Evolutionary conservation across 768 basidiomycete genomes (phyloP).

Genomic region (Ramaria rubella): DNA sequence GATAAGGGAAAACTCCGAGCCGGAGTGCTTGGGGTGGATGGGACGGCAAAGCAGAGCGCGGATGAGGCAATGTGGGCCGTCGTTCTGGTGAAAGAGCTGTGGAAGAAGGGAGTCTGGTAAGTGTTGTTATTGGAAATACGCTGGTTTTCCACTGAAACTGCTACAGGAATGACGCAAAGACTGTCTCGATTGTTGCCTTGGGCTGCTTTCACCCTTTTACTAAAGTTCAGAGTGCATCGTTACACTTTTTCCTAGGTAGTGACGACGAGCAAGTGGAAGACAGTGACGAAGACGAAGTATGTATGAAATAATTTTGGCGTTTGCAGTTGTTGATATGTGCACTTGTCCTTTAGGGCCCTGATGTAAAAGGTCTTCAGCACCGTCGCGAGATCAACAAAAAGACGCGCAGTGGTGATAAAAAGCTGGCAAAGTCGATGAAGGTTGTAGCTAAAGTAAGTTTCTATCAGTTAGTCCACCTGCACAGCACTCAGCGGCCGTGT

Average conservation of each 20-base stretch:
- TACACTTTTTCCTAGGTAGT: conserved; percentile 94
- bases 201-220: conserved; percentile 90
- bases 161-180: conserved; percentile 78
- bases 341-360: conserved; percentile 40
- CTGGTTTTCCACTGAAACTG: not conserved
- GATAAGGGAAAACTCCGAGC: conserved; percentile 74
- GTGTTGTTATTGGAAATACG: conserved; percentile 3
- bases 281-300: conserved; percentile 57
- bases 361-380: conserved; percentile 74
- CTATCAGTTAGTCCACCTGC: not conserved
- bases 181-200: conserved; percentile 84
- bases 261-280: conserved; percentile 71
- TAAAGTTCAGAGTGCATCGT: conserved; percentile 90
- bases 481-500: conserved; percentile 8
- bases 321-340: not conserved
- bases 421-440: conserved; percentile 67
- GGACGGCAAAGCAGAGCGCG: conserved; percentile 31
- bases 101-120: conserved; percentile 86
- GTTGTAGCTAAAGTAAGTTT: conserved; percentile 60
- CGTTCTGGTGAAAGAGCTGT: conserved; percentile 86
- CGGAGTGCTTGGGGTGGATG: conserved; percentile 30
- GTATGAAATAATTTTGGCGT: conserved; percentile 13
- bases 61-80: conserved; percentile 99
- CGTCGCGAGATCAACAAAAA: conserved; percentile 92
- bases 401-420: conserved; percentile 74